Conservation (phyloP, 306 rosid species). For the Sechiopsis laciniata region DNA sequence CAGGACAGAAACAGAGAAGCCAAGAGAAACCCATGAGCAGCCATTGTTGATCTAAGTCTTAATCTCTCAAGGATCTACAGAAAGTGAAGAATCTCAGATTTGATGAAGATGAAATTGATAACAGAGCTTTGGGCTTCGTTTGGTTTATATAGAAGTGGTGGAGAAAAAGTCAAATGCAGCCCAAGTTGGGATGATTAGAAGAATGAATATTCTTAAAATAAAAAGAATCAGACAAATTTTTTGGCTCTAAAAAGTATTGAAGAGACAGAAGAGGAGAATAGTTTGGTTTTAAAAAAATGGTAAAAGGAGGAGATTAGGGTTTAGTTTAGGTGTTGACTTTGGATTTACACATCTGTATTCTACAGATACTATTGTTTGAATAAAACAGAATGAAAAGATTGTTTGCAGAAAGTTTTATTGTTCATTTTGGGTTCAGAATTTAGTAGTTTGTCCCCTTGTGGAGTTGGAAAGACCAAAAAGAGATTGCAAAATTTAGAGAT, state of each 20-base stretch:
- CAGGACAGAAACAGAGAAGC: constrained; percentile 44
- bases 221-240: background rate
- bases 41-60: constrained; percentile 42
- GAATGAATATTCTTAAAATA: background rate
- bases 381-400: no score
- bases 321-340: constrained; percentile 18
- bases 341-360: constrained; percentile 3
- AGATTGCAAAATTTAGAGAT: no score
- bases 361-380: background rate
- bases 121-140: background rate
- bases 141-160: background rate
- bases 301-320: background rate
- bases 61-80: no score
- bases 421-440: no score
- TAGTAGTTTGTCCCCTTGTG: no score
- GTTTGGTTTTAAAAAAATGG: background rate
- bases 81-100: constrained; percentile 2
- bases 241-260: constrained; percentile 29
- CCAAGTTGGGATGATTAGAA: background rate
- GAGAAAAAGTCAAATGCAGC: background rate
- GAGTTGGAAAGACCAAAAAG: no score
- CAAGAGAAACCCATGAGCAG: constrained; percentile 37
- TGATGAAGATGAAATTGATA: background rate
- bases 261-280: constrained; percentile 18
- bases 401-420: no score